Percentiles rank a stretch among this genome's conserved stretches.
These are phyloP conservation scores for Rubia balearica DNA, from an alignment of 305 asterid genomes.

Conservation along the genomic window DNA sequence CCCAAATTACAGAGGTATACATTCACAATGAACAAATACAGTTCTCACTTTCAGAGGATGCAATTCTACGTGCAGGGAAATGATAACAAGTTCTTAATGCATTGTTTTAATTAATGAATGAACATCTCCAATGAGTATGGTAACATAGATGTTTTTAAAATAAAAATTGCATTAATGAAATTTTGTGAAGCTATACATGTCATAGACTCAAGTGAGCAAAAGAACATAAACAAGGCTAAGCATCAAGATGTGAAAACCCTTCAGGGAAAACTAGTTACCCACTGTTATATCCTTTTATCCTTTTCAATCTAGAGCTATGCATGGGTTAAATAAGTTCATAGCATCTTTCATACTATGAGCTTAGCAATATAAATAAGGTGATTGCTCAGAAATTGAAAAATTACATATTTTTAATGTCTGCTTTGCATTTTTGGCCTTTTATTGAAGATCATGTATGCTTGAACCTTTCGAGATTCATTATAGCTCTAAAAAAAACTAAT, in stretches of 20 bases:
- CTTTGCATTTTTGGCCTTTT: background rate
- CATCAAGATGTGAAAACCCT: background rate
- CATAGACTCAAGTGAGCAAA: background rate
- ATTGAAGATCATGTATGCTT: background rate
- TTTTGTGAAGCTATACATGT: background rate
- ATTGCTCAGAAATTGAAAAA: background rate
- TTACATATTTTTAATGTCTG: background rate
- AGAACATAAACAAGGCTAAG: background rate
- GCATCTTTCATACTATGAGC: background rate
- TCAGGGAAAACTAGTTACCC: background rate
- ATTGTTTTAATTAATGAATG: background rate
- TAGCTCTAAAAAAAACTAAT: background rate
- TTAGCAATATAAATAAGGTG: background rate
- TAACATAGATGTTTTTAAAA: background rate
- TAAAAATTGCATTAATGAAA: background rate
- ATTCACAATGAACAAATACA: slow-evolving; percentile 2
- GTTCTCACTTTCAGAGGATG: background rate
- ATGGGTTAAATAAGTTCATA: background rate
- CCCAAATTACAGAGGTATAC: background rate
- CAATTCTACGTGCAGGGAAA: background rate
- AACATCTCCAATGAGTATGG: background rate
- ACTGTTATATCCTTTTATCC: background rate
- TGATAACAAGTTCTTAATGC: background rate
- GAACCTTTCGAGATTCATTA: background rate
- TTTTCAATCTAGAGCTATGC: background rate